Conservation (phyloP, 2,329 filamentous ascomycete genomes). For the Davidsoniella australis region DNA sequence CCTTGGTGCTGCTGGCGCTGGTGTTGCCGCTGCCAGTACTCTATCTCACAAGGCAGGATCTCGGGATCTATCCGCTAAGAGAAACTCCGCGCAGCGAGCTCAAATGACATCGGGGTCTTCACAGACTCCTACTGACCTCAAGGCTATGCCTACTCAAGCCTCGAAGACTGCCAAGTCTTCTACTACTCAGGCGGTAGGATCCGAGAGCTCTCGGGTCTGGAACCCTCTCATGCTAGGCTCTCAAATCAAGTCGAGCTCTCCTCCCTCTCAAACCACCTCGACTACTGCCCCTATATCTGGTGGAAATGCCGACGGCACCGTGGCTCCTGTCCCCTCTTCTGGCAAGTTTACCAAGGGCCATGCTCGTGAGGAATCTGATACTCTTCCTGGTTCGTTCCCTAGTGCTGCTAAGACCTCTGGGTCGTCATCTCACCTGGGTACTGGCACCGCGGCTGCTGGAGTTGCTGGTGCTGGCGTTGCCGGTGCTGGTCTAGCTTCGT, state of each 20-base stretch:
- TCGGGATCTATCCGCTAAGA: background rate
- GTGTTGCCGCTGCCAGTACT: background rate
- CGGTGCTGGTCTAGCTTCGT: background rate
- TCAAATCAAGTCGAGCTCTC: background rate
- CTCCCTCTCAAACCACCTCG: background rate
- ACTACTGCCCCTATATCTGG: background rate
- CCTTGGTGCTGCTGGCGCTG: background rate
- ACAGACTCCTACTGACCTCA: too few relatives aligned
- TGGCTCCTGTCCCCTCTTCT: background rate
- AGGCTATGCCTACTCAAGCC: too few relatives aligned
- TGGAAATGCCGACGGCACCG: background rate
- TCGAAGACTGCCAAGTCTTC: background rate
- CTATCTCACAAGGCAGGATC: background rate
- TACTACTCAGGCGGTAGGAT: background rate
- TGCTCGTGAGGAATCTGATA: background rate
- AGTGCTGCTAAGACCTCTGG: background rate
- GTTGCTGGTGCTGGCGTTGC: background rate
- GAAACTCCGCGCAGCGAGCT: background rate
- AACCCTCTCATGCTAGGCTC: conserved; percentile 7
- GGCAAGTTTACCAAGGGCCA: background rate
- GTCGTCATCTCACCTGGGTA: background rate
- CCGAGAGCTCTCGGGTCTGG: background rate
- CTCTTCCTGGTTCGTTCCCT: conserved; percentile 8
- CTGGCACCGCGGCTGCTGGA: conserved; percentile 2
- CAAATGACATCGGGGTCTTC: too few relatives aligned